Evolutionary conservation across 164 flowering plant genomes (phyloP), one percentile per base, ranked within the genome.

Genomic region (Protea cynaroides): DNA sequence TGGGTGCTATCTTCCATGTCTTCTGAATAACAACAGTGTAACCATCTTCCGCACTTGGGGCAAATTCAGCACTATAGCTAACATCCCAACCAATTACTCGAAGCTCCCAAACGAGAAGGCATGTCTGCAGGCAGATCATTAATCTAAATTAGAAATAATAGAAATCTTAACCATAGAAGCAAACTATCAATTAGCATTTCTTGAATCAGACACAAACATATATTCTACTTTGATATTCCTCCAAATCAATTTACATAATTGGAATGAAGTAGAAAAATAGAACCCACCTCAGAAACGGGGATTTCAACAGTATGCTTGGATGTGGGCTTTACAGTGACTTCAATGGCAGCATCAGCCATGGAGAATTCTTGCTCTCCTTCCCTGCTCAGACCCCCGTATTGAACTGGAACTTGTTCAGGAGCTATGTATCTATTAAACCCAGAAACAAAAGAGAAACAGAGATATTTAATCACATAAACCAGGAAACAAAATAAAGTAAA

Each of bases 61-160:
- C 87, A 52, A 86, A 91, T 55, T 91, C 94, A 7, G 94, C 90
- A 25, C 85, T 82, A 63, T 83, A 89, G 64, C 72, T 80, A 37
- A 87, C 86, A 5, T 89, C 97, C 94, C 96, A 89, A 14, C 97
- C 96, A 13, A 83, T 72, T 0, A 87, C 96, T 72, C 96, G 74
- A 4, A 80, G 63, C 75, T 87, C 97, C 97, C 97, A 91, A 29
- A 76, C 82, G 71, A 86, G 65, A 17, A 50, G 19, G 56, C 78
- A 62, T 38, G 76, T 60, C 97, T 90, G 84, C 68, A 68, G 53
- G 84, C 68, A 68, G 53, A 65, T 61, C n/a, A 29, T 18, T 38
- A 37, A 64, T 40, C 40, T n/a, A 2, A 14, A 59, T 24, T 7
- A 34, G 50, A 7, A 23, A 49, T 22, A 17, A 57, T n/a, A 24